A percentile compares a stretch with the other conserved stretches of the same genome.
Evolutionary conservation across 83 land plant genomes (phyloP).

Genomic region (Diphasiastrum complanatum): DNA sequence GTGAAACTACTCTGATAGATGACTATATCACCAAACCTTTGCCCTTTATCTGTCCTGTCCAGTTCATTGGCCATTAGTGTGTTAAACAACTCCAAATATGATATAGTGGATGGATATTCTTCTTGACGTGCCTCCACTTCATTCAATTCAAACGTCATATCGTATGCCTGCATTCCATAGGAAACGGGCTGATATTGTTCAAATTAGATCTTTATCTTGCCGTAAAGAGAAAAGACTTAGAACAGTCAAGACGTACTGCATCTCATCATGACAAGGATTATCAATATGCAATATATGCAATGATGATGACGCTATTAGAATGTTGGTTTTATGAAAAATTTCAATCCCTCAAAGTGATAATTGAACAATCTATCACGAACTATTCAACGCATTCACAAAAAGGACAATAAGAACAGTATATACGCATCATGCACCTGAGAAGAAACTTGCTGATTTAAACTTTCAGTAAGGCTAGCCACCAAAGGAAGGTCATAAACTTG

Average conservation of each 20-base stretch:
- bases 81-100: constrained; percentile 81
- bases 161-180: constrained; percentile 64
- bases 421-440: constrained; percentile 44
- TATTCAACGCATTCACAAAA: too few relatives aligned
- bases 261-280: not conserved
- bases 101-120: constrained; percentile 93
- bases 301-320: too few relatives aligned
- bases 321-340: too few relatives aligned
- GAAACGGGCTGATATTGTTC: too few relatives aligned
- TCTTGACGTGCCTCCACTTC: constrained; percentile 94
- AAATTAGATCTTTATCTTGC: too few relatives aligned
- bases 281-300: not conserved
- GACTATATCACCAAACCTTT: constrained; percentile 44
- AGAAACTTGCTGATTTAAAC: constrained; percentile 33
- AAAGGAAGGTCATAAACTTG: constrained; percentile 92
- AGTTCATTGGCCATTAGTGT: constrained; percentile 70
- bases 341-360: too few relatives aligned
- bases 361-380: too few relatives aligned
- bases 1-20: not conserved
- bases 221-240: too few relatives aligned
- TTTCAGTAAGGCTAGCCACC: constrained; percentile 48
- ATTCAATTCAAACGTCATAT: constrained; percentile 92
- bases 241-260: too few relatives aligned
- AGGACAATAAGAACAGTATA: not conserved
- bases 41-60: constrained; percentile 70